Base-by-base conservation (phyloP, 164 flowering plant genomes). In the Magnolia changhungtana region DNA sequence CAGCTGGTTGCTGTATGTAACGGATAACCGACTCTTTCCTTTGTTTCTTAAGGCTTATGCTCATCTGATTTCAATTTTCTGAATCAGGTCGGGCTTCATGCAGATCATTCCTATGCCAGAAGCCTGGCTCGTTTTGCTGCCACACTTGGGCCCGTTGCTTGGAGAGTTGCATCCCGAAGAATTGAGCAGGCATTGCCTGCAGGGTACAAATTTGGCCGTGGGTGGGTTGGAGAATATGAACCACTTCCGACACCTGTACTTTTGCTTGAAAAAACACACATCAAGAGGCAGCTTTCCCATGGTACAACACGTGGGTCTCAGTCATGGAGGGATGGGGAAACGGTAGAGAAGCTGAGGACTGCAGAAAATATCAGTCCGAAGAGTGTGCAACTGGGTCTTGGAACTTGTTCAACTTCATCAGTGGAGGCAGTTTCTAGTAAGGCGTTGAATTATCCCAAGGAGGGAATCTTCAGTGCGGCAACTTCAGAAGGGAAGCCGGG, bases 211-310 rank as follows among this genome's bases (percentile, higher is more conserved):
- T 92, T 86, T 82, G 98, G 99, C 20, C 96, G 86, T 68, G 99
- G 99, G 20, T 95, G 99, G 99, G 95, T 95, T 49, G 99, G 95
- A 52, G 99, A 95, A 77, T 93, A 91, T 76, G 99, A 95, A 78
- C 96, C 98, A 64, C 91, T 87, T 80, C 79, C 74, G 52, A 91
- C 92, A 31, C 88, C 97, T 19, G 84, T 91, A 19, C 72, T 90
- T 10, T 78, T 86, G 81, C 81, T 87, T 75, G 90, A 87, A 77
- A 55, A 55, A 55, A 85, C 77, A 31, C 63, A 73, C 31, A 29
- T 13, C n/a, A 81, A 72, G 63, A 89, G 82, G 74, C 86, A 82
- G 72, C 80, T 83, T 50, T 67, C 74, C 67, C 64, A 71, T 61
- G 71, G 73, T 75, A 24, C 80, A 8, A 81, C 72, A 52, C 37